These are phyloP conservation scores for Emmonsia crescens DNA, from an alignment of 2,329 filamentous ascomycete genomes.

Conservation along the genomic window DNA sequence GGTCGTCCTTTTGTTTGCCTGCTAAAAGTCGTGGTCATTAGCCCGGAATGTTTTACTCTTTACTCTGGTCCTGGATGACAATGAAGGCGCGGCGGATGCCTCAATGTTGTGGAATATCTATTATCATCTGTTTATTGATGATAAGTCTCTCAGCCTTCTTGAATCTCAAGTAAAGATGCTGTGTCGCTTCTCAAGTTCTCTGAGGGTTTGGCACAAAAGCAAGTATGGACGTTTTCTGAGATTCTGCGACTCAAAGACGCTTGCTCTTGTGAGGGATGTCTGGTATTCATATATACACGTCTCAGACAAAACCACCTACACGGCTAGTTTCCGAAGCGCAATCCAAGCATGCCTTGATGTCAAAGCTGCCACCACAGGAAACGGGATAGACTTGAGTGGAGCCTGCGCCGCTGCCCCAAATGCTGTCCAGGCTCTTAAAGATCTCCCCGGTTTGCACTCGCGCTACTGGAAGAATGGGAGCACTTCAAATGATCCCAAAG, in stretches of 20 bases:
- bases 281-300: conserved; percentile 30
- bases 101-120: conserved; percentile 44
- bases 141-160: conserved; percentile 28
- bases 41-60: conserved; percentile 47
- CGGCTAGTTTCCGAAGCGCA: neutral
- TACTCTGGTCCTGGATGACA: conserved; percentile 40
- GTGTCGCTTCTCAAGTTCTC: conserved; percentile 25
- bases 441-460: conserved; percentile 10
- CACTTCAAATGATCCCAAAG: conserved; percentile 29
- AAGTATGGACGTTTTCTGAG: conserved; percentile 37
- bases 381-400: conserved; percentile 5
- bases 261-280: conserved; percentile 24
- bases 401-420: conserved; percentile 21
- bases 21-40: conserved; percentile 15
- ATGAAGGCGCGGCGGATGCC: conserved; percentile 14
- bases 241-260: conserved; percentile 41
- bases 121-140: conserved; percentile 42
- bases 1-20: neutral
- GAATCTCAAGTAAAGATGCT: conserved; percentile 37
- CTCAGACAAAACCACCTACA: conserved; percentile 2
- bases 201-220: conserved; percentile 36
- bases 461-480: conserved; percentile 24
- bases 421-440: conserved; percentile 2
- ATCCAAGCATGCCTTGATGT: conserved; percentile 1
- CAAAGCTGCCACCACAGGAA: conserved; percentile 14